Evolutionary conservation across 176 grass and related monocot species (phyloP).

Genomic region (Aechmea fasciata): DNA sequence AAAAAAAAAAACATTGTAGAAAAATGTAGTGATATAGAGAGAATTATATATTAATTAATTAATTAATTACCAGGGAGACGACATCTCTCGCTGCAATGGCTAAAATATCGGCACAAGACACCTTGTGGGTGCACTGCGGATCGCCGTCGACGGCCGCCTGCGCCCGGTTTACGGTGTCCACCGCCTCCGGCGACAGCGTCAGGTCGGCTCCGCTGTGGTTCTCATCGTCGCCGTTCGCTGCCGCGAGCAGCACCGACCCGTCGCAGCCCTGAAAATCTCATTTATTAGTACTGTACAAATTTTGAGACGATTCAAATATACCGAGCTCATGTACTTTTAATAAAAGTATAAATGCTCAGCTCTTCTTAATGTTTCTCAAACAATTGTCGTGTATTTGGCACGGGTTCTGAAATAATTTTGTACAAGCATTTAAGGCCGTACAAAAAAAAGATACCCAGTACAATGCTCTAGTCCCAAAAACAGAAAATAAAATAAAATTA

Average conservation of each 20-base stretch:
- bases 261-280: constrained; percentile 43
- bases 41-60: not conserved
- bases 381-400: no score
- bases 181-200: constrained; percentile 61
- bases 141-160: constrained; percentile 67
- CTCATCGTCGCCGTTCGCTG: constrained; percentile 60
- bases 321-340: not conserved
- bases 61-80: constrained; percentile 45
- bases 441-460: no score
- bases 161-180: constrained; percentile 71
- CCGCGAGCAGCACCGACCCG: constrained; percentile 66
- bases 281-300: not conserved
- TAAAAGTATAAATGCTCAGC: no score
- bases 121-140: constrained; percentile 55
- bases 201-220: constrained; percentile 61
- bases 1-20: not conserved
- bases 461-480: no score
- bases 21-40: not conserved
- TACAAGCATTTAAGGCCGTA: no score
- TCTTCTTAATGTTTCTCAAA: no score
- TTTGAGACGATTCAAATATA: not conserved
- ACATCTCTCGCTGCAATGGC: constrained; percentile 86
- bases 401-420: no score
- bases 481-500: no score
- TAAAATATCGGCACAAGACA: constrained; percentile 84